These are phyloP conservation scores for Periconia digitata DNA, from an alignment of 2,329 filamentous ascomycete genomes.

Conservation along the genomic window DNA sequence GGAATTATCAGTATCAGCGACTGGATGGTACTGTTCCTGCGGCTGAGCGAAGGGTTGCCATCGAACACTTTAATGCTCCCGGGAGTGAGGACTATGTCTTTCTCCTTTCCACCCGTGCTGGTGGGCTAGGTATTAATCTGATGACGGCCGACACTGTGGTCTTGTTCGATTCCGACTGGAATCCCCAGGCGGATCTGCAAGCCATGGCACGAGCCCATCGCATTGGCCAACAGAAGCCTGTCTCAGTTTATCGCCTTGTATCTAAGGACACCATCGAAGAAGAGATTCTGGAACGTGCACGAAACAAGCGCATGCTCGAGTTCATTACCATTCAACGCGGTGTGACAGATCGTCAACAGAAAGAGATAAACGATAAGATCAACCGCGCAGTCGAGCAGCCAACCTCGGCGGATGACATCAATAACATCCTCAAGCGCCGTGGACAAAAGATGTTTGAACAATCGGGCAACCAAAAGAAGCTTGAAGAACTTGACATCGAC, in stretches of 20 bases:
- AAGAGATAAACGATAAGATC: conserved; percentile 72
- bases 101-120: conserved; percentile 88
- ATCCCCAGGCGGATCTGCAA: conserved; percentile 95
- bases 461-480: conserved; percentile 90
- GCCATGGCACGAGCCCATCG: conserved; percentile 98
- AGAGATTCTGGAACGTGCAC: conserved; percentile 91
- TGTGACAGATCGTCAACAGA: conserved; percentile 89
- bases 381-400: conserved; percentile 72
- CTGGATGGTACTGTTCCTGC: conserved; percentile 94
- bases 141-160: conserved; percentile 99
- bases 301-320: conserved; percentile 96
- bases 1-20: conserved; percentile 93
- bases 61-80: conserved; percentile 98
- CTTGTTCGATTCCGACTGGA: conserved; percentile 98
- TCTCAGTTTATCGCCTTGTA: conserved; percentile 93
- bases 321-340: conserved; percentile 97
- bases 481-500: conserved; percentile 97
- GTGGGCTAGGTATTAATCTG: conserved; percentile 96
- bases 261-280: conserved; percentile 99
- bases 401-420: conserved; percentile 90
- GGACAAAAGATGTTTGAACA: conserved; percentile 99
- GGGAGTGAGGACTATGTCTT: conserved; percentile 97
- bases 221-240: conserved; percentile 93
- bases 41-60: conserved; percentile 83
- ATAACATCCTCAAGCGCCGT: conserved; percentile 91